A percentile compares a stretch with the other conserved stretches of the same genome.
phyloP scores from a whole-genome alignment of 2,329 filamentous ascomycete species.

The Magnaporthiopsis rhizophila region DNA sequence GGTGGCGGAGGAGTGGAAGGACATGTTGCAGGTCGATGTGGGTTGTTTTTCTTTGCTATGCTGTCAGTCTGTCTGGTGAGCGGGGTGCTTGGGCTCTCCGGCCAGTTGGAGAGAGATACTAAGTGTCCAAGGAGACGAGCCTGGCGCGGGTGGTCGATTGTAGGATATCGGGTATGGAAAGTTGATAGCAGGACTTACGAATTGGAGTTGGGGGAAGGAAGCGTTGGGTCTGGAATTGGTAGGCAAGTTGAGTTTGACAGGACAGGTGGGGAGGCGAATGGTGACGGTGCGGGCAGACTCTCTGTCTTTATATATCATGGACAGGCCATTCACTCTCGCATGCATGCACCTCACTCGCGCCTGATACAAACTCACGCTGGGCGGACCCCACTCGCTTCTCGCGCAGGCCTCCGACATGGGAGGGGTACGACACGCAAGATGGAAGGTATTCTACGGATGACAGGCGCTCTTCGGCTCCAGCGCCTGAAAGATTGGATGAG shows the following conservation, averaged over 20 bases:
- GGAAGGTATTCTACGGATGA: neutral
- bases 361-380: neutral
- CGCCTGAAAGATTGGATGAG: neutral
- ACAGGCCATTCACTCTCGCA: neutral
- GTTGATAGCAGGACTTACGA: neutral
- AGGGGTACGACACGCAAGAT: neutral
- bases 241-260: neutral
- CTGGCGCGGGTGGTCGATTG: neutral
- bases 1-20: conserved; percentile 4
- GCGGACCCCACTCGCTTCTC: neutral
- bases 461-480: neutral
- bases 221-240: neutral
- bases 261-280: neutral
- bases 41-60: neutral
- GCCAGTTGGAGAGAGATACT: neutral
- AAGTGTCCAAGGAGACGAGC: neutral
- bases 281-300: neutral
- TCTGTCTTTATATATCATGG: neutral
- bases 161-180: neutral
- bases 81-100: neutral
- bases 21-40: conserved; percentile 3
- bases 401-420: neutral
- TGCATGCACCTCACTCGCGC: neutral
- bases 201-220: neutral
- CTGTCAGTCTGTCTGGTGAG: neutral